phyloP scores from a whole-genome alignment of 2,329 filamentous ascomycete species.

The Furcasterigmium furcatum region DNA sequence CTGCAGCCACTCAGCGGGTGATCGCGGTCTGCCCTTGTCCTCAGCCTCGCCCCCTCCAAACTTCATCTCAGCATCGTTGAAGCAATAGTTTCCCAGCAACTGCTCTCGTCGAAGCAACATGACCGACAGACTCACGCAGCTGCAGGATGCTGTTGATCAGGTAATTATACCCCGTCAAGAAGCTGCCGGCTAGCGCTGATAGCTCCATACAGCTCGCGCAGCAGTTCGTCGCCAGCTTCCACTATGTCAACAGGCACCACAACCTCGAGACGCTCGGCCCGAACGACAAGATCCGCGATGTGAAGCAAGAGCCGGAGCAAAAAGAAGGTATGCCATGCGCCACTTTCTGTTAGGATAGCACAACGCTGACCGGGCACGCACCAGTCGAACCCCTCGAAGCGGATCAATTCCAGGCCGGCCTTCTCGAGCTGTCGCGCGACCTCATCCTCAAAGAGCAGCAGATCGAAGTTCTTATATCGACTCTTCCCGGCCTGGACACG shows the following conservation, averaged over 20 bases:
- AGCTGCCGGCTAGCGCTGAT: not conserved
- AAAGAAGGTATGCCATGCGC: conserved; percentile 39
- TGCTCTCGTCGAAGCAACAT: conserved; percentile 37
- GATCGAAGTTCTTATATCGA: conserved; percentile 73
- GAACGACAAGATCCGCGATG: conserved; percentile 55
- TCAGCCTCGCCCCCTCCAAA: not conserved
- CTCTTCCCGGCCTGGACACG: conserved; percentile 72
- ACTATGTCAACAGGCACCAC: conserved; percentile 66
- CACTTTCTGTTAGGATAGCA: not conserved
- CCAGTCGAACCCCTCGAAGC: conserved; percentile 58
- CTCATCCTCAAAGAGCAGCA: conserved; percentile 79
- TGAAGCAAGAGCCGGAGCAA: conserved; percentile 50
- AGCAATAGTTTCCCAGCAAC: not conserved
- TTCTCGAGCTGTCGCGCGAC: conserved; percentile 72
- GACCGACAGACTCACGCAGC: conserved; percentile 75
- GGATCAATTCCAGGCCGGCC: conserved; percentile 63
- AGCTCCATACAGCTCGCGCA: conserved; percentile 53
- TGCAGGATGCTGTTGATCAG: conserved; percentile 83
- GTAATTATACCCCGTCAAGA: conserved; percentile 35
- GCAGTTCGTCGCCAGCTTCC: conserved; percentile 65
- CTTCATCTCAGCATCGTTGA: not conserved
- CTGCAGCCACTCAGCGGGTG: not conserved
- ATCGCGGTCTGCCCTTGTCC: not conserved
- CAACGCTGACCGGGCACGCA: not conserved
- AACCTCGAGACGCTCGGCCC: conserved; percentile 58